Evolutionary conservation across 768 basidiomycete genomes (phyloP).

Genomic region (Tricholoma furcatifolium): DNA sequence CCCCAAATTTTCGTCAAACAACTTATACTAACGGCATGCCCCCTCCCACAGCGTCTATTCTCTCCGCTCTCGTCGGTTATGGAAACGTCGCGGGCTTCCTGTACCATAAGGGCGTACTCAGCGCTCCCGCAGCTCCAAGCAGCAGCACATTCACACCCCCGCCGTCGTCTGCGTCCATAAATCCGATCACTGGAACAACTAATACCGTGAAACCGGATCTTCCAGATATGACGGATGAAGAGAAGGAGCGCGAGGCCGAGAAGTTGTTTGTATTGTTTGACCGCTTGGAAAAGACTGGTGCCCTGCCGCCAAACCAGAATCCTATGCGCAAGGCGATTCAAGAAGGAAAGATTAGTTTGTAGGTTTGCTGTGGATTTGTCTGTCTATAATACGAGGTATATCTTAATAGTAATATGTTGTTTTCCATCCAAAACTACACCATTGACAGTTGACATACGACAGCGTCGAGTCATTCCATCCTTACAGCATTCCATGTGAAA

Average conservation of each 20-base stretch:
- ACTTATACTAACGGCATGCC: neutral
- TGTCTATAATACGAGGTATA: conserved; percentile 1
- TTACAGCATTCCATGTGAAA: too few relatives aligned
- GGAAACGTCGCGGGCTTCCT: conserved; percentile 95
- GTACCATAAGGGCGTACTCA: conserved; percentile 85
- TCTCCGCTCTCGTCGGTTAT: conserved; percentile 86
- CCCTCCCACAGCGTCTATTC: conserved; percentile 48
- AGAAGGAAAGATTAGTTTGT: conserved; percentile 20
- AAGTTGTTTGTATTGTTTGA: conserved; percentile 91
- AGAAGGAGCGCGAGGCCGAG: conserved; percentile 93
- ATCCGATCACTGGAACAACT: conserved; percentile 85
- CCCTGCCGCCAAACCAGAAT: conserved; percentile 62
- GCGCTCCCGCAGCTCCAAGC: conserved; percentile 44
- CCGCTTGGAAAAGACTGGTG: conserved; percentile 76
- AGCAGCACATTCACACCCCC: conserved; percentile 29
- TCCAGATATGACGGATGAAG: conserved; percentile 86
- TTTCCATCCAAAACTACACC: neutral
- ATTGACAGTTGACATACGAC: too few relatives aligned
- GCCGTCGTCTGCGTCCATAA: conserved; percentile 48
- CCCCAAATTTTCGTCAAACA: neutral
- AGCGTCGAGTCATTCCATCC: too few relatives aligned
- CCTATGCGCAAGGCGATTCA: conserved; percentile 70
- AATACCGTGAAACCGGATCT: conserved; percentile 35
- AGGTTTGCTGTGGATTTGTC: neutral
- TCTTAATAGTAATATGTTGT: neutral